These are phyloP conservation scores for Cucurbita ficifolia DNA, from an alignment of 306 rosid species.

Conservation along the genomic window DNA sequence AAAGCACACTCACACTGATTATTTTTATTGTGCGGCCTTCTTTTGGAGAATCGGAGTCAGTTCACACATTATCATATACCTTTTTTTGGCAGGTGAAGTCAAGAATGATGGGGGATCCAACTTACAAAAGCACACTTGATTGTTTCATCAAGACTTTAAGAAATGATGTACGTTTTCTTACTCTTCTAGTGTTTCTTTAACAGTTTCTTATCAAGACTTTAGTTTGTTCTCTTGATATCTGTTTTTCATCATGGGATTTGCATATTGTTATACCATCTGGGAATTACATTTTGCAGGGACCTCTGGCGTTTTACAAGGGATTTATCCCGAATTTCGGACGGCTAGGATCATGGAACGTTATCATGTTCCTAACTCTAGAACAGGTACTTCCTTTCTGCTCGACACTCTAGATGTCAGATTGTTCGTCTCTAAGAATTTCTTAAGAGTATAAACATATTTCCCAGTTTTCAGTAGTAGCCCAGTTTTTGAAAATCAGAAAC, in stretches of 20 bases:
- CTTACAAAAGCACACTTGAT: conserved; percentile 81
- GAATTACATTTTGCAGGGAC: conserved; percentile 53
- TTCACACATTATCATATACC: not conserved
- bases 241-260: too few relatives aligned
- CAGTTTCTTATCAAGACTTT: not conserved
- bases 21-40: not conserved
- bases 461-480: not conserved
- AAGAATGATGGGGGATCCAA: conserved; percentile 94
- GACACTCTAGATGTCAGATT: not conserved
- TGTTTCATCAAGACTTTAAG: conserved; percentile 78
- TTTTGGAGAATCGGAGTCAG: not conserved
- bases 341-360: conserved; percentile 96
- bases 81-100: conserved; percentile 74
- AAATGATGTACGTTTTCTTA: conserved; percentile 55
- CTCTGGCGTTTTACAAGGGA: conserved; percentile 84
- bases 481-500: not conserved
- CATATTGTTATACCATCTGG: not conserved
- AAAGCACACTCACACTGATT: not conserved
- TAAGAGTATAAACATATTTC: not conserved
- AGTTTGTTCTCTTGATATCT: not conserved
- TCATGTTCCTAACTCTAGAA: conserved; percentile 91
- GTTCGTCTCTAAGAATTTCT: not conserved
- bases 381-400: conserved; percentile 41
- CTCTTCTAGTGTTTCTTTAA: not conserved
- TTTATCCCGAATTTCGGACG: conserved; percentile 88